These are phyloP conservation scores for Thelonectria olida DNA, from an alignment of 2,329 filamentous ascomycete species.

Conservation along the genomic window DNA sequence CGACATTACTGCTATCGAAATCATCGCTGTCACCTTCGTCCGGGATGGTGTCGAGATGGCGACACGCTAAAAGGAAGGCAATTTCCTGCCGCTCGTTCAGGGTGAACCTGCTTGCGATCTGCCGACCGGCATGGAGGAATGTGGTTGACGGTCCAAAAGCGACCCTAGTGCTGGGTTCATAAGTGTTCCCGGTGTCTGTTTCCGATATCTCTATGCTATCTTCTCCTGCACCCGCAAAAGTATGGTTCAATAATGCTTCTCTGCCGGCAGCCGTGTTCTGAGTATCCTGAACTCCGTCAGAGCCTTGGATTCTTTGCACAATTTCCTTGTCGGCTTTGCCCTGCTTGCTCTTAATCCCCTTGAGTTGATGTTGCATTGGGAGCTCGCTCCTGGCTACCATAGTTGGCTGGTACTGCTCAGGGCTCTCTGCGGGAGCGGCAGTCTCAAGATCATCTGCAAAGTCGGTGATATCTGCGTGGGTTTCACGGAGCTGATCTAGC, in stretches of 20 bases:
- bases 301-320: neutral
- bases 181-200: neutral
- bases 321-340: neutral
- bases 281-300: neutral
- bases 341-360: too few relatives aligned
- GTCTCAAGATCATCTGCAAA: neutral
- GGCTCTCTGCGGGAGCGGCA: neutral
- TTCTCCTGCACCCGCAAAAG: neutral
- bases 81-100: slow-evolving; percentile 3
- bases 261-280: neutral
- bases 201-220: neutral
- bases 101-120: neutral
- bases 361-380: neutral
- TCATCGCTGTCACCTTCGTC: too few relatives aligned
- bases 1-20: too few relatives aligned
- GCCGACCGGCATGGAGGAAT: neutral
- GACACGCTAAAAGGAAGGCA: slow-evolving; percentile 7
- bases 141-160: neutral
- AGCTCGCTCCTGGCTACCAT: neutral
- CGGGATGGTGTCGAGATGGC: slow-evolving; percentile 1
- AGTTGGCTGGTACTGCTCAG: neutral
- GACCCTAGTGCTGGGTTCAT: neutral
- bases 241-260: neutral
- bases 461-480: neutral
- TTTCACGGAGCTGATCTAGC: neutral